Evolutionary conservation across 129 eudicot genomes (phyloP), one percentile per base, ranked within the genome.

Genomic region (Ambrosia trifida): DNA sequence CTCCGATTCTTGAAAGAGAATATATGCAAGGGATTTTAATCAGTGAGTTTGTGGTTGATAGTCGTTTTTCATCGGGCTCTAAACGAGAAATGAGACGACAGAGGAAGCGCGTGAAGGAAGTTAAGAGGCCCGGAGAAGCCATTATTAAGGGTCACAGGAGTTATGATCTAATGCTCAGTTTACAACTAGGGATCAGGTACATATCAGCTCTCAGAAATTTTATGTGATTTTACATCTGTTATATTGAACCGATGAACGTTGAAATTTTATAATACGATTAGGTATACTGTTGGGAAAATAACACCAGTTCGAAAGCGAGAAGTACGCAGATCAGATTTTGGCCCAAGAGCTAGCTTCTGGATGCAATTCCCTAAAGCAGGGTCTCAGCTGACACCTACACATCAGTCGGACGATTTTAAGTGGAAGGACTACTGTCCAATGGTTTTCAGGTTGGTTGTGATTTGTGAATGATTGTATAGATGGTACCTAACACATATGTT

Each of bases 401-500:
- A 94, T 74, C 95, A 84, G 58, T 94, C 99, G 0, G 95, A 87
- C 14, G 96, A 88, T 90, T 94, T 94, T 70, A 87, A 79, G 88
- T 94, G 99, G 99, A 94, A 88, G 78, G 96, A 88, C 80, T 94
- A 90, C 65, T 90, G 97, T 72, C 99, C 99, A 66, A 94, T 94
- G 99, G 99, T 94, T 79, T 94, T 94, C 96, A 90, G 99, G 99
- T 94, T 82, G 36, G 83, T 81, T 51, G 58, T 38, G 43, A 38
- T 5, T 38, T 51, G 58, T 38, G 43, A 38, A 38, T 38, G 43
- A 38, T 4, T 4, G 8, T 38, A 38, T 38, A 38, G 41, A 36
- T 36, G 41, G 43, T 38, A 4, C 28, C 28, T 24, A 24, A 24
- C 28, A 24, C 28, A 3, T 35, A 35, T 35, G 38, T 35, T 35